phyloP scores from a whole-genome alignment of 345 rosid species.

The Syzygium aqueum region DNA sequence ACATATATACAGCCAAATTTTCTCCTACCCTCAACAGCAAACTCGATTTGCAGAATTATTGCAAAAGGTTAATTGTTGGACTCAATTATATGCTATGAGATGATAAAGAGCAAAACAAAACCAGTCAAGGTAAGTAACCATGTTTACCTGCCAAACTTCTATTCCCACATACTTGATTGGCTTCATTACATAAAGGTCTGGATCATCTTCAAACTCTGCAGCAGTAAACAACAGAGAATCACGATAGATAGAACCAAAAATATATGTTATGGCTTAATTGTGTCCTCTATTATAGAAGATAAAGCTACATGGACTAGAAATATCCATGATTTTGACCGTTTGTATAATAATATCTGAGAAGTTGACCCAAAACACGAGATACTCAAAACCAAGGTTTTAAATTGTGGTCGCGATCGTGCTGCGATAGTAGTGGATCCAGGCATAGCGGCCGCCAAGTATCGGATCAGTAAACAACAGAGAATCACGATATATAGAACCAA shows the following conservation, averaged over 20 bases:
- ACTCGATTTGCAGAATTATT: not conserved
- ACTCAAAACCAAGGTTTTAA: not conserved
- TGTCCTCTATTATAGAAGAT: not conserved
- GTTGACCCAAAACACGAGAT: not conserved
- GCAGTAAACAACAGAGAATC: not conserved
- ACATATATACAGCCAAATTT: not conserved
- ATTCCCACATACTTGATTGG: constrained; percentile 82
- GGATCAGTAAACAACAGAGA: too few species aligned
- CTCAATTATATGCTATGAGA: not conserved
- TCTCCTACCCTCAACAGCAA: not conserved
- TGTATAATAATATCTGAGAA: not conserved
- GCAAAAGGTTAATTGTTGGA: not conserved
- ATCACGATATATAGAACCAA: too few species aligned
- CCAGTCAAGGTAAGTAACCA: not conserved
- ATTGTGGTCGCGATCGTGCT: not conserved
- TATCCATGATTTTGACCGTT: not conserved
- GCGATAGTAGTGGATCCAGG: not conserved
- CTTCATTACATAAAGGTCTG: constrained; percentile 82
- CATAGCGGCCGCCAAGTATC: not conserved
- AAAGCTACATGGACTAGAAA: not conserved
- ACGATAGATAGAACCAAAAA: not conserved
- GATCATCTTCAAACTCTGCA: constrained; percentile 97
- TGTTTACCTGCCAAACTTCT: constrained; percentile 91
- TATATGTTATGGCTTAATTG: not conserved
- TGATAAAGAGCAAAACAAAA: not conserved